phyloP scores from a whole-genome alignment of 2,329 filamentous ascomycete species.

The Davidsoniella eucalypti region DNA sequence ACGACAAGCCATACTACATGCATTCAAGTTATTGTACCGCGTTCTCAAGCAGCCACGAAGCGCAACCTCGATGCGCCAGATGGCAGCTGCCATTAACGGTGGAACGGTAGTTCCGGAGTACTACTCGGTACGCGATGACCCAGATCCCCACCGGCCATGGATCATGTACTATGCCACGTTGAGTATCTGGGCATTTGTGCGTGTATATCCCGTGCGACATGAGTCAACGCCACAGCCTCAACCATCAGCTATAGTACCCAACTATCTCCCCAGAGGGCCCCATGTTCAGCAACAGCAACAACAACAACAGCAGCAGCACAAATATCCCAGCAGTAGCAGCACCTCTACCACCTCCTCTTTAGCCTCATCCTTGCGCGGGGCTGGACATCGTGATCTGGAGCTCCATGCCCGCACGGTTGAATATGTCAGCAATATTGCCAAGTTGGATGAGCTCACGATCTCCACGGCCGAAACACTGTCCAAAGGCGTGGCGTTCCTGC shows the following conservation, averaged over 20 bases:
- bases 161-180: constrained; percentile 76
- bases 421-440: constrained; percentile 30
- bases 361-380: background rate
- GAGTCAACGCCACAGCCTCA: constrained; percentile 2
- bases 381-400: background rate
- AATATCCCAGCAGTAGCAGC: background rate
- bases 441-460: constrained; percentile 53
- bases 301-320: background rate
- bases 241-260: constrained; percentile 2
- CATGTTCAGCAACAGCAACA: background rate
- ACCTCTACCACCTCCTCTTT: background rate
- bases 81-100: constrained; percentile 17
- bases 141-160: constrained; percentile 74
- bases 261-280: background rate
- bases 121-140: constrained; percentile 64
- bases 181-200: constrained; percentile 73
- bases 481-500: background rate
- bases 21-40: constrained; percentile 62
- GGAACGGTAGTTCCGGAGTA: constrained; percentile 16
- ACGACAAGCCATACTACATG: constrained; percentile 69
- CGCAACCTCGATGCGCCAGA: constrained; percentile 19
- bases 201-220: constrained; percentile 6
- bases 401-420: background rate
- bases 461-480: constrained; percentile 32
- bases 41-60: constrained; percentile 30